Base-by-base conservation (phyloP, 2,329 filamentous ascomycete genomes). In the Colletotrichum sp. region DNA sequence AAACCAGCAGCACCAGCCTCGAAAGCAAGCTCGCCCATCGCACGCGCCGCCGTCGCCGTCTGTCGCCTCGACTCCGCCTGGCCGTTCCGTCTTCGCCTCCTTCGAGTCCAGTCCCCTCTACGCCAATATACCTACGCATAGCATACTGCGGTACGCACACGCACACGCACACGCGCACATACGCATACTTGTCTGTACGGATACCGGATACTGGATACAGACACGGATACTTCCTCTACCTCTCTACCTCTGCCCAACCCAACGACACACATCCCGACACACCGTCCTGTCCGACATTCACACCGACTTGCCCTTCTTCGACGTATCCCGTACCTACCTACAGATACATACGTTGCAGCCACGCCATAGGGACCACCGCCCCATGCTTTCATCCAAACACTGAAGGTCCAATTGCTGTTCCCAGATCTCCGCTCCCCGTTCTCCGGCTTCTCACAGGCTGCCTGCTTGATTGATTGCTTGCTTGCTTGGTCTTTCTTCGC, bases 321-420 rank as follows among this genome's bases (percentile, higher is more conserved):
- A 59, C 65, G 44, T 64, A 70, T 60, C 34, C 66, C 26, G 36
- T 13, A 36, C 49, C 64, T 63, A 21, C 64, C 18, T 57, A 52
- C 65, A 30, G 34, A 57, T 63, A 21, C 70, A 24, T 57, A 52
- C 65, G 52, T 59, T 64, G 65, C 52, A 49, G 30, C 67, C 72
- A 66, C 63, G 36, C 69, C 62, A 52, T 36, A 60, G 57, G 62
- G 62, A 72, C 69, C 68, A 59, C 69, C 59, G 59, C 59, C 74
- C 74, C 74, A 75, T 76, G 65, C 75, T 70, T 75, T 75, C 71
- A 28, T 77, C 75, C 66, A 67, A 77, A 77, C 71, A 75, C 75
- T 26, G 16, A 49, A 69, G 36, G 60, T 70, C 74, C 71, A 55
- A 71, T 71, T 71, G 71, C 59, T 74, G 55, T 24, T 24, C 55